Evolutionary conservation across 2,329 filamentous ascomycete species (phyloP), one percentile per base, ranked within the genome.

Genomic region (Dryadomyces sulphureus): DNA sequence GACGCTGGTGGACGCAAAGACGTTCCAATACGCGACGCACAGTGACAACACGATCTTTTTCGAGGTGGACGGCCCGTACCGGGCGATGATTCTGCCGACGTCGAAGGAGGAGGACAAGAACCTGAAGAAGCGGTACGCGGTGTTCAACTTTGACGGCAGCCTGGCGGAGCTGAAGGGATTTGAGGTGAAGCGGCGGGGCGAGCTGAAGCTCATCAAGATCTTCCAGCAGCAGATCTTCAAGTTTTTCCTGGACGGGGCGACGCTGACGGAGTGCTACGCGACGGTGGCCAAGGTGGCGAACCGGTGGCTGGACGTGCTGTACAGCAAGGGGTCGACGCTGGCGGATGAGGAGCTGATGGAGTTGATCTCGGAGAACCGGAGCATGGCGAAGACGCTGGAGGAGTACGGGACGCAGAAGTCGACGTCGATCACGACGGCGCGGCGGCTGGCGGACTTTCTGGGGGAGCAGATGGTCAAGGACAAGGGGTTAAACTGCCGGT

Each of bases 21-120:
- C 78, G 0, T 88, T 92, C 72, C 84, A 80, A 59, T 98, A 98
- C 57, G 86, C 95, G 59, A 98, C 90, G 0, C 86, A 94, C 61
- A 96, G 90, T 67, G 92, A 98, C 59, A 98, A 98, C 63, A 92
- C 89, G 30, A 98, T 98, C 62, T 98, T 98, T 68, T 98, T 98
- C 66, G 92, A 98, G 63, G 92, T 98, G 42, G 92, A 98, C 56
- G 92, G 92, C 5, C 92, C 92, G 0, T 98, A 98, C 71, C 89
- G 78, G 60, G 92, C 92, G 52, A 98, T 98, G 92, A 81, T 98
- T 50, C 64, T 98, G 52, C 92, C 92, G 2, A 96, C 92, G 0
- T 96, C 90, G 0, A 96, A 98, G 60, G 92, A 98, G 60, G 92
- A 96, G 62, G 90, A 96, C 67, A 98, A 96, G 70, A 98, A 98